Percentiles rank a stretch among this genome's conserved stretches.
Evolutionary conservation across 768 basidiomycete genomes (phyloP).

Genomic region (Lactarius pseudohatsudake): DNA sequence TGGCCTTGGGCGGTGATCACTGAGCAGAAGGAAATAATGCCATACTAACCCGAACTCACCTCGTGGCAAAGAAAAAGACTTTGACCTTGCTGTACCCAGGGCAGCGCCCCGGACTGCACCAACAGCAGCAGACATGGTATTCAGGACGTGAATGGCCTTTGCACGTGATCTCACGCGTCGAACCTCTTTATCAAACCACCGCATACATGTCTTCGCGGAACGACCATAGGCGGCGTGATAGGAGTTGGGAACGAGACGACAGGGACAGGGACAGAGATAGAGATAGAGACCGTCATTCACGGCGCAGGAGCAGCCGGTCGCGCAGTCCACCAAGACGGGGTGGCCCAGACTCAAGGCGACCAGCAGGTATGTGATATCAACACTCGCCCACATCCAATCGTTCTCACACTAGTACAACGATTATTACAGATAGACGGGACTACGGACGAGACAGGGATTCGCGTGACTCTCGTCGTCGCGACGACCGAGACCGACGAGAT

Average conservation of each 20-base stretch:
- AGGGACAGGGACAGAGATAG: conserved; percentile 23
- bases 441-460: conserved; percentile 24
- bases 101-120: conserved; percentile 3
- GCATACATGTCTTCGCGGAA: conserved; percentile 37
- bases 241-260: conserved; percentile 34
- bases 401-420: not conserved
- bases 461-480: conserved; percentile 26
- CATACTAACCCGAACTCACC: not conserved
- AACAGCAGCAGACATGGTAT: conserved; percentile 18
- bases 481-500: conserved; percentile 32
- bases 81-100: not conserved
- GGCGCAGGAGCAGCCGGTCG: conserved; percentile 31
- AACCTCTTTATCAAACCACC: not conserved
- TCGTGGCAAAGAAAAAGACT: not conserved
- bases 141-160: not conserved
- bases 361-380: conserved; percentile 22
- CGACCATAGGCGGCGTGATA: conserved; percentile 36
- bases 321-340: conserved; percentile 30
- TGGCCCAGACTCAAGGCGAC: conserved; percentile 25
- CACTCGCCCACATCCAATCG: not conserved
- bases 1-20: conserved; percentile 3
- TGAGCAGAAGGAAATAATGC: not conserved
- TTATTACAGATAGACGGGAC: conserved; percentile 24
- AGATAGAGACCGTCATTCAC: conserved; percentile 25
- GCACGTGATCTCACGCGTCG: conserved; percentile 22